Evolutionary conservation across 106 monocot genomes (phyloP).

Genomic region (Phalaenopsis aphrodite): DNA sequence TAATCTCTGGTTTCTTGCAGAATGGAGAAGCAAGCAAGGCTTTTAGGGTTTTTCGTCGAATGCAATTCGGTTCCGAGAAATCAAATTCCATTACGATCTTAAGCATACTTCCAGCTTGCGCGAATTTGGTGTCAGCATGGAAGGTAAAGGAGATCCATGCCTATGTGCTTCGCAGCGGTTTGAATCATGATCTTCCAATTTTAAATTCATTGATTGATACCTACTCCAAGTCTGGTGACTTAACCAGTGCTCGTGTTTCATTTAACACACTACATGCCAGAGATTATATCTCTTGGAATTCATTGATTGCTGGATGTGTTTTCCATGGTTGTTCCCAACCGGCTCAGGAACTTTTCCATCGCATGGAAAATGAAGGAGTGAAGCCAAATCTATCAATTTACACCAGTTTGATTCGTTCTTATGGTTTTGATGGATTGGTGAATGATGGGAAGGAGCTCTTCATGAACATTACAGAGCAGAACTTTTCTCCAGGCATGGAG

Average conservation of each 20-base stretch:
- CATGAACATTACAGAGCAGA: conserved; percentile 30
- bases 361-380: conserved; percentile 44
- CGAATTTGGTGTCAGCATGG: conserved; percentile 42
- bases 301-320: conserved; percentile 54
- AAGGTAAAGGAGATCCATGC: conserved; percentile 90
- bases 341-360: conserved; percentile 35
- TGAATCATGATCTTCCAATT: conserved; percentile 36
- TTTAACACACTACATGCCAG: conserved; percentile 30
- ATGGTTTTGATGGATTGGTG: conserved; percentile 45
- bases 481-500: conserved; percentile 30
- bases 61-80: conserved; percentile 41
- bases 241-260: conserved; percentile 35
- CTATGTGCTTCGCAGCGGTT: conserved; percentile 31
- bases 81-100: conserved; percentile 67
- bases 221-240: conserved; percentile 65
- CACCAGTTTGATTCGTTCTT: conserved; percentile 37
- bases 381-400: conserved; percentile 48
- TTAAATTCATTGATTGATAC: conserved; percentile 58
- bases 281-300: conserved; percentile 78
- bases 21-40: conserved; percentile 51
- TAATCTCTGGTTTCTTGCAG: conserved; percentile 61
- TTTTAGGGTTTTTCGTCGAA: conserved; percentile 54
- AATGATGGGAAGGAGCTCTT: conserved; percentile 58
- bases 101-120: conserved; percentile 64
- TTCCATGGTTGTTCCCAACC: conserved; percentile 41